Evolutionary conservation across 768 basidiomycete species (phyloP).

Genomic region (Gyrodon lividus): DNA sequence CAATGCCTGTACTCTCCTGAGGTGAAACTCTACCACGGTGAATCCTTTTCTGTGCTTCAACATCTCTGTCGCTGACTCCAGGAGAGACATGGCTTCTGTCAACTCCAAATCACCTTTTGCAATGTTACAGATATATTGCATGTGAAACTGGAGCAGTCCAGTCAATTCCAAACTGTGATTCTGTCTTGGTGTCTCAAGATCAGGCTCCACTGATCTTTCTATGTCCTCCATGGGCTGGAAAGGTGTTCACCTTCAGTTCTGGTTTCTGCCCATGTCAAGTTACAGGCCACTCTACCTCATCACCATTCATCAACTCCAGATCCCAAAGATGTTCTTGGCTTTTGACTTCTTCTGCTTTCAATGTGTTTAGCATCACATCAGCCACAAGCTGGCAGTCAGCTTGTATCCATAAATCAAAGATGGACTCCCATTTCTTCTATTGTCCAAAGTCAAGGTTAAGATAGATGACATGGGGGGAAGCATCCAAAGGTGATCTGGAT

Average conservation of each 20-base stretch:
- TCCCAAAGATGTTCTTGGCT: neutral
- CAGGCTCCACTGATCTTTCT: no score
- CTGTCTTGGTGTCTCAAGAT: no score
- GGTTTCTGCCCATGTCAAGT: no score
- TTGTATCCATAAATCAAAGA: slow-evolving; percentile 8
- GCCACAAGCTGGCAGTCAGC: slow-evolving; percentile 11
- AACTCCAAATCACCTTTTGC: neutral
- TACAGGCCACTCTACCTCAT: no score
- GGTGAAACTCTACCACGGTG: neutral
- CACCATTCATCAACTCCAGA: neutral
- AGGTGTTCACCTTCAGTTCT: no score
- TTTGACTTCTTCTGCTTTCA: neutral
- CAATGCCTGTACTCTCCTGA: neutral
- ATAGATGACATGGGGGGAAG: neutral
- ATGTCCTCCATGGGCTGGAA: no score
- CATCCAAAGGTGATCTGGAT: no score
- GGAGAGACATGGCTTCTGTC: neutral
- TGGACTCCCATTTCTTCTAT: slow-evolving; percentile 2
- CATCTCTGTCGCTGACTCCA: neutral
- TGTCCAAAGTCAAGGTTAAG: slow-evolving; percentile 7
- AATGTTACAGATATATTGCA: neutral
- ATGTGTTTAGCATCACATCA: neutral
- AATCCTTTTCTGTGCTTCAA: neutral
- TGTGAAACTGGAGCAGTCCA: neutral
- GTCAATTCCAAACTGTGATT: no score